phyloP scores from a whole-genome alignment of 306 rosid species.

The Amphicarpaea edgeworthii region DNA sequence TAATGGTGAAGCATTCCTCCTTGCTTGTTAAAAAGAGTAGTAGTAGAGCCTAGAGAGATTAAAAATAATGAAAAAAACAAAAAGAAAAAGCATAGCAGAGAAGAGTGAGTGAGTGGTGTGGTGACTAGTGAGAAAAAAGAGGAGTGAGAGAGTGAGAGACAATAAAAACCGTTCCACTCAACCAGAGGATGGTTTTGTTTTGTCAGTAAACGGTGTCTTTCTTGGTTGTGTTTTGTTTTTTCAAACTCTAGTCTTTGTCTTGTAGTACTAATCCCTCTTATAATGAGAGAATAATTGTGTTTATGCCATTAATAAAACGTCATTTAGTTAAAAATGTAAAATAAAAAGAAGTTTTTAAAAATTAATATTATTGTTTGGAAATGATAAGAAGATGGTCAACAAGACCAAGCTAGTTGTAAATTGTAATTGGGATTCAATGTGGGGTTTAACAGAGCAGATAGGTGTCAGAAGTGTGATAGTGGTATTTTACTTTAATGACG shows the following conservation, averaged over 20 bases:
- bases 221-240: constrained; percentile 5
- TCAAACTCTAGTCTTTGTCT: constrained; percentile 15
- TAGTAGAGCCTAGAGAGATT: constrained; percentile 27
- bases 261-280: background rate
- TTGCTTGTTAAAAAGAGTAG: constrained; percentile 22
- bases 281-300: constrained; percentile 59
- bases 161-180: constrained; percentile 42
- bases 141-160: constrained; percentile 54
- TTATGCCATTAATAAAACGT: no score
- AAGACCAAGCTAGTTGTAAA: background rate
- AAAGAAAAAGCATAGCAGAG: constrained; percentile 16
- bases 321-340: no score
- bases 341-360: no score
- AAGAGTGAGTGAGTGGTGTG: background rate
- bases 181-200: constrained; percentile 35
- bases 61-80: constrained; percentile 22
- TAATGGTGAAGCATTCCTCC: constrained; percentile 26
- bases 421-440: background rate
- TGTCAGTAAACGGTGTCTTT: constrained; percentile 44
- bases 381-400: background rate
- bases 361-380: no score
- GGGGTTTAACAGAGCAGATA: constrained; percentile 28
- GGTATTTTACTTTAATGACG: constrained; percentile 39
- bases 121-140: constrained; percentile 63
- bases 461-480: constrained; percentile 43